phyloP scores from a whole-genome alignment of 169 alveolate species.

The Haemoproteus tartakovskyi region DNA sequence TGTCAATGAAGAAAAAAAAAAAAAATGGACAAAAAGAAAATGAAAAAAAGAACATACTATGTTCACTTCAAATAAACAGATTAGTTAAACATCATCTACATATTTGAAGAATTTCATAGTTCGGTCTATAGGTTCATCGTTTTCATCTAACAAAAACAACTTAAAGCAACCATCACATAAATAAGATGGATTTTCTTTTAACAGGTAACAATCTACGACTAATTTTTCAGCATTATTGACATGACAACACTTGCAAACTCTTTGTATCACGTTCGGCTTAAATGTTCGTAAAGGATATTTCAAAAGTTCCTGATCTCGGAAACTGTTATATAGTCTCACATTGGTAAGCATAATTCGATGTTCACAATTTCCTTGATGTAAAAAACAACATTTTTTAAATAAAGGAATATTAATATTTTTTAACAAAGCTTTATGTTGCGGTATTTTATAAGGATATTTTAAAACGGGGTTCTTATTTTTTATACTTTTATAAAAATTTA shows the following conservation, averaged over 20 bases:
- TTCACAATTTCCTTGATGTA: slow-evolving; percentile 86
- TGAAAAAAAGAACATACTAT: too few species aligned
- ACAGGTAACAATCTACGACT: slow-evolving; percentile 74
- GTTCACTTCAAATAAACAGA: too few species aligned
- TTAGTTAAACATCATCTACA: slow-evolving; percentile 27
- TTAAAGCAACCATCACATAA: slow-evolving; percentile 78
- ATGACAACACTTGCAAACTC: slow-evolving; percentile 78
- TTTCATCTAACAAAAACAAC: slow-evolving; percentile 56
- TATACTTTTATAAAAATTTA: slow-evolving; percentile 18
- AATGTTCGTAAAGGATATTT: slow-evolving; percentile 79
- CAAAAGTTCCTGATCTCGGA: slow-evolving; percentile 62
- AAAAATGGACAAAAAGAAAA: too few species aligned
- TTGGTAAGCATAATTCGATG: slow-evolving; percentile 79
- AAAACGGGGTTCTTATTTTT: slow-evolving; percentile 61
- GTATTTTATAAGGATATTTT: slow-evolving; percentile 65
- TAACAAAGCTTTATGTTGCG: slow-evolving; percentile 72
- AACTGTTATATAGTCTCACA: slow-evolving; percentile 61
- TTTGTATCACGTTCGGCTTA: slow-evolving; percentile 70
- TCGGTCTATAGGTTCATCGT: slow-evolving; percentile 41
- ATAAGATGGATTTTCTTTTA: slow-evolving; percentile 80
- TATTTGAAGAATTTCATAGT: slow-evolving; percentile 48
- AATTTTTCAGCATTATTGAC: slow-evolving; percentile 69
- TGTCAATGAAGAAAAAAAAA: too few species aligned
- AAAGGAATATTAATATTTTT: slow-evolving; percentile 74
- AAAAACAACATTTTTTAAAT: slow-evolving; percentile 72